Evolutionary conservation across 108 stramenopile species (phyloP), one percentile per base, ranked within the genome.

Genomic region (Skeletonema menzelii): DNA sequence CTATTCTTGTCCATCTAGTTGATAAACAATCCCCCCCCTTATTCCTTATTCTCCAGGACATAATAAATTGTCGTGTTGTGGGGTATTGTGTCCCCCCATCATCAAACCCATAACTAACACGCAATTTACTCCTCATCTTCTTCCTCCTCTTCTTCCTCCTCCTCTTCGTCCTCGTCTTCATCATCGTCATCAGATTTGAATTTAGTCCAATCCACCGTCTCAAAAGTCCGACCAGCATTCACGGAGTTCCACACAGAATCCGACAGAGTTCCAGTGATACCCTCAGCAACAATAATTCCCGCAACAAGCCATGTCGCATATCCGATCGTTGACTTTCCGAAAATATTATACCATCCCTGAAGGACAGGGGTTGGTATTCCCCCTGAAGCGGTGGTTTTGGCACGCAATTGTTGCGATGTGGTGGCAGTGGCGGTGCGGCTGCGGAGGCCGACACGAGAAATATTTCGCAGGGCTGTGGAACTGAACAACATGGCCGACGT

Each of bases 141-240:
- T 13, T 87, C 87, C 31, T 92, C 88, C 26, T 87, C 87, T 6
- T 84, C 88, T 10, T 89, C 90, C 4, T 89, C 90, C 12, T 95
- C 91, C 10, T 88, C 94, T 4, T 92, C 91, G 0, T 93, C 94
- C 0, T 92, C 90, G 0, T 91, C 90, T 0, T 89, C 91, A 10
- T 95, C 94, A 1, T 92, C 91, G 24, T 91, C 91, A 24, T 73
- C 80, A 27, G 82, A 72, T 46, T 80, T 84, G 63, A 95, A 95
- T 70, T 91, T 91, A 65, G 86, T 82, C 91, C 94, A 93, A 80
- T 95, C 94, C 12, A 90, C 86, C 17, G 85, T 89, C 49, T 85
- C 74, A 73, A 84, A 95, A 26, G 91, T 92, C 73, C 84, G 83
- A 56, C 94, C 94, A 12, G 66, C 31, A 76, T 95, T 95, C 75